Conservation (phyloP, 2,329 filamentous ascomycete species). For the Paecilomyces sp. region DNA sequence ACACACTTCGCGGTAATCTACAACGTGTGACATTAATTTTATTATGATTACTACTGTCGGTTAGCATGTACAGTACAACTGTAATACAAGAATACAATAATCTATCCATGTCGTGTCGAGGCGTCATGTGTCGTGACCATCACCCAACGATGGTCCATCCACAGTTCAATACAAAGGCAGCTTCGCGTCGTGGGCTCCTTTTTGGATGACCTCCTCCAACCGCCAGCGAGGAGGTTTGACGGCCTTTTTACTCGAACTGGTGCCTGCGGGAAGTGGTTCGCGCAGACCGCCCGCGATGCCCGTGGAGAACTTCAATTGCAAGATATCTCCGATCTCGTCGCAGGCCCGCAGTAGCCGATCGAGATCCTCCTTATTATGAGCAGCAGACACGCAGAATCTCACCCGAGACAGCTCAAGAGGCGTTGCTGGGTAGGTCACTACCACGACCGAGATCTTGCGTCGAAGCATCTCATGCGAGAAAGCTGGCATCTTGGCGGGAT, state of each 20-base stretch:
- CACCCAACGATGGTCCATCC: neutral
- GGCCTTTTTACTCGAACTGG: conserved; percentile 35
- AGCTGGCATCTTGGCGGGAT: conserved; percentile 91
- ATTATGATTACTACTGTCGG: neutral
- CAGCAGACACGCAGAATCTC: conserved; percentile 85
- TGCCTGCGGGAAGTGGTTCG: conserved; percentile 57
- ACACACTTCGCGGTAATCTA: too few species aligned
- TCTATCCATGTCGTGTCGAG: neutral
- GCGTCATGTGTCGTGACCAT: neutral
- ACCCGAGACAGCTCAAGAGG: conserved; percentile 86
- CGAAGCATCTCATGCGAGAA: conserved; percentile 97
- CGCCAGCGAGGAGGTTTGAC: conserved; percentile 67
- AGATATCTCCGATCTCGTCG: conserved; percentile 77
- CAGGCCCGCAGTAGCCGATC: conserved; percentile 83
- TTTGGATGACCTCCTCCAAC: conserved; percentile 63
- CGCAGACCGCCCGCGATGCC: conserved; percentile 80
- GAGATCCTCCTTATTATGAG: conserved; percentile 94
- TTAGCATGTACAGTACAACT: neutral
- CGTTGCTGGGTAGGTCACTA: conserved; percentile 91
- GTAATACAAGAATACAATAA: neutral
- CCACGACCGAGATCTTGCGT: conserved; percentile 90
- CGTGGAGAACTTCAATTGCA: conserved; percentile 89
- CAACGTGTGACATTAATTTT: neutral
- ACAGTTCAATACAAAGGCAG: conserved; percentile 52
- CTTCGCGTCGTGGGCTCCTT: conserved; percentile 66